phyloP scores from a whole-genome alignment of 2,329 filamentous ascomycete species.

The Sphaerulina vaccinii region DNA sequence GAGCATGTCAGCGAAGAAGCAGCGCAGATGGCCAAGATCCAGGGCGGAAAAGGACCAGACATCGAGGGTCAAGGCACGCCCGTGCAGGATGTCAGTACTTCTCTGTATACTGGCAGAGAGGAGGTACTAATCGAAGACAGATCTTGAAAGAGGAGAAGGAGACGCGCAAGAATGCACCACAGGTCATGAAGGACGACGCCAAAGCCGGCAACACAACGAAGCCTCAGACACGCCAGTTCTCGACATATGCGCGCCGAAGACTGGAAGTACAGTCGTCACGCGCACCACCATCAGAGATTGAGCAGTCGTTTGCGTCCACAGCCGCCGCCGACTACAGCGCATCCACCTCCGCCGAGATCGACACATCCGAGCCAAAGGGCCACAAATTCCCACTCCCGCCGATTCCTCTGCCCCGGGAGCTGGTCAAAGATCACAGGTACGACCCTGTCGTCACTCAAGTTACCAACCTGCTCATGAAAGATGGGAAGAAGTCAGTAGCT shows the following conservation, averaged over 20 bases:
- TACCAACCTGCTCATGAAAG: slow-evolving; percentile 84
- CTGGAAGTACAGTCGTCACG: slow-evolving; percentile 16
- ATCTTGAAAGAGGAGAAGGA: slow-evolving; percentile 64
- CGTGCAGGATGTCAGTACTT: slow-evolving; percentile 59
- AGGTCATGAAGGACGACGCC: slow-evolving; percentile 63
- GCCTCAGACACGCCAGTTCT: slow-evolving; percentile 53
- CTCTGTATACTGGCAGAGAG: not conserved
- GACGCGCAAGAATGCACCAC: slow-evolving; percentile 61
- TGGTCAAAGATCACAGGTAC: slow-evolving; percentile 76
- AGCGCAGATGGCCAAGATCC: slow-evolving; percentile 58
- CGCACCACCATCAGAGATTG: slow-evolving; percentile 8
- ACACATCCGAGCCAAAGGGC: slow-evolving; percentile 54
- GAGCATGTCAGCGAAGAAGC: slow-evolving; percentile 66
- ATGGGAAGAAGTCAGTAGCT: slow-evolving; percentile 88
- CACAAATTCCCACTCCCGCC: slow-evolving; percentile 75
- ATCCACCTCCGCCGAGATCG: slow-evolving; percentile 21
- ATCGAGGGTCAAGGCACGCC: slow-evolving; percentile 62
- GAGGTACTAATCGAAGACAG: slow-evolving; percentile 40
- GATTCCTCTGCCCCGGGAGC: slow-evolving; percentile 61
- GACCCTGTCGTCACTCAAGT: slow-evolving; percentile 82
- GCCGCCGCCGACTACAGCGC: slow-evolving; percentile 23
- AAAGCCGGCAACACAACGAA: slow-evolving; percentile 40
- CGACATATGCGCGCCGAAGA: slow-evolving; percentile 51
- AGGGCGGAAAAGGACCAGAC: slow-evolving; percentile 59
- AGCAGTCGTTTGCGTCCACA: slow-evolving; percentile 27